phyloP scores from a whole-genome alignment of 805 yeast genomes.

The Alloascoidea africana region DNA sequence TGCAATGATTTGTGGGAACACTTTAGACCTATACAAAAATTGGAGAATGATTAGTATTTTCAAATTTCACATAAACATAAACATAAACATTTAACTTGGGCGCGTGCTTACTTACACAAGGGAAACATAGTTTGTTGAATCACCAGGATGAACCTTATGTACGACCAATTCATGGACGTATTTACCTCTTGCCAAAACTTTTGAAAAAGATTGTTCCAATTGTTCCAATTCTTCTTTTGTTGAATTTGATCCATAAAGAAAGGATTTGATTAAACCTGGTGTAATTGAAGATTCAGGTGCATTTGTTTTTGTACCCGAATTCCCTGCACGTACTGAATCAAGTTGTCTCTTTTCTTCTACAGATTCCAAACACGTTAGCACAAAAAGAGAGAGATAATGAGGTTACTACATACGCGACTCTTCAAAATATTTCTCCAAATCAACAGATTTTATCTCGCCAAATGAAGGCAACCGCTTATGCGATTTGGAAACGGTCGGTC shows the following conservation, averaged over 20 bases:
- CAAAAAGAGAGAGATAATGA: no score
- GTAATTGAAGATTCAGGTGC: constrained; percentile 9
- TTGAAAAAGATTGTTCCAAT: constrained; percentile 17
- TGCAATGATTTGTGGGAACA: constrained; percentile 18
- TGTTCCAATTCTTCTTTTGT: constrained; percentile 18
- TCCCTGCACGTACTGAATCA: no score
- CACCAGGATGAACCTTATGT: constrained; percentile 21
- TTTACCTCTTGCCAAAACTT: constrained; percentile 22
- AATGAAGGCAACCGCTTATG: constrained; percentile 16
- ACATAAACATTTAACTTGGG: no score
- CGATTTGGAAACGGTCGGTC: not conserved
- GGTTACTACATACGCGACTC: no score
- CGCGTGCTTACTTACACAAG: constrained; percentile 14
- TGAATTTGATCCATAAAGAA: constrained; percentile 21
- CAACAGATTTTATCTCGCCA: constrained; percentile 16
- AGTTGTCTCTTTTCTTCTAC: no score
- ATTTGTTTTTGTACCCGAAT: no score
- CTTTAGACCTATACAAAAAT: constrained; percentile 7
- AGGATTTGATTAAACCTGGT: constrained; percentile 17
- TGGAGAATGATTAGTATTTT: not conserved
- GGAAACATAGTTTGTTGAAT: constrained; percentile 19
- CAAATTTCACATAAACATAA: no score
- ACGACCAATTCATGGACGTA: constrained; percentile 24
- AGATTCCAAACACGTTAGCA: no score
- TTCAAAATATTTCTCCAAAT: constrained; percentile 14